Base-by-base conservation (phyloP, 495 filamentous ascomycete genomes). In the Penicillium canariense region DNA sequence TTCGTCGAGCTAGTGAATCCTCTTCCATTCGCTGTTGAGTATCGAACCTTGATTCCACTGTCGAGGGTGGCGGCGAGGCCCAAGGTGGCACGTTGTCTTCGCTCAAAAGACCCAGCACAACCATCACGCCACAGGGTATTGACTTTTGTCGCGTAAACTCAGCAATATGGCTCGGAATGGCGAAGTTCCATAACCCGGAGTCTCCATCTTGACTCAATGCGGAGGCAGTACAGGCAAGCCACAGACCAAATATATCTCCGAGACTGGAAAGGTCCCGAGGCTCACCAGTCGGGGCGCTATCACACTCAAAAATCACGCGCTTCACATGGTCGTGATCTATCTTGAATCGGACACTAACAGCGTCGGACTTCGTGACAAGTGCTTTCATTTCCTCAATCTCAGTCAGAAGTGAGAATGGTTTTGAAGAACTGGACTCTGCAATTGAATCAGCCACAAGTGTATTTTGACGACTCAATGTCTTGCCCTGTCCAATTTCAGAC, bases 61-160 rank as follows among this genome's bases (percentile, higher is more conserved):
- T 4, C 11, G 20, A 5, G 12, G 50, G 50, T n/a, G 50, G 23
- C 14, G 50, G 50, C 1, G 50, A 52, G n/a, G 35, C 50, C 50
- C 50, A 52, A 10, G 50, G 35, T 11, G 50, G 50, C 6, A 52
- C 50, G 7, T 52, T 43, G 0, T 52, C 38, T 31, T 43, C 38
- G 15, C 22, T 31, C n/a, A 52, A n/a, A 30, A 42, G 35, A 23
- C 27, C 50, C 14, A 52, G 50, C 15, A 52, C 36, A 7, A 52
- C 50, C 50, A 52, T 52, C 15, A 52, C 50, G 8, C 50, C 50
- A 12, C 50, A 52, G 10, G 50, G 50, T 25, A 52, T 40, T 3
- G 50, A 52, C 23, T 52, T 52, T 42, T 42, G 38, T 5, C 20
- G 4, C 10, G 38, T 17, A 12, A 42, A 42, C 20, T 42, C 25